A percentile compares a stretch with the other conserved stretches of the same genome.
phyloP scores from a whole-genome alignment of 768 basidiomycete species.

The Butyriboletus loyo region DNA sequence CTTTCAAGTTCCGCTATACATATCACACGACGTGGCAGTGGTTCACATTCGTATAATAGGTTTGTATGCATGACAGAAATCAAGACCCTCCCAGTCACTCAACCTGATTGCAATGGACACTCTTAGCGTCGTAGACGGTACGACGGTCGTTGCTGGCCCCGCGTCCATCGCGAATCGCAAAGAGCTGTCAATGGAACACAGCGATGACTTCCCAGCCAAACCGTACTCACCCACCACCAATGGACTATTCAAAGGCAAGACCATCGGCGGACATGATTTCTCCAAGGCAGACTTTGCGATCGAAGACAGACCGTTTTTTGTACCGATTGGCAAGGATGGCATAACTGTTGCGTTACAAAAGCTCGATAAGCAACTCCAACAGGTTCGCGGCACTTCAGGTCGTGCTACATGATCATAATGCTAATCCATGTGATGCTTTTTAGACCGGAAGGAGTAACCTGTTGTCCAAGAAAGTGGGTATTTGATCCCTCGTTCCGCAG shows the following conservation, averaged over 20 bases:
- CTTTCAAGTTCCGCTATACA: too few relatives aligned
- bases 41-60: too few relatives aligned
- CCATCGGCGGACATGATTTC: constrained; percentile 36
- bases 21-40: too few relatives aligned
- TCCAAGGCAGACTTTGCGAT: constrained; percentile 48
- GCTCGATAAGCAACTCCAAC: constrained; percentile 59
- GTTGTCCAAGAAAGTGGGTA: constrained; percentile 58
- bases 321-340: constrained; percentile 65
- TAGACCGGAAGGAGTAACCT: constrained; percentile 57
- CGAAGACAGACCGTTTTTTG: constrained; percentile 66
- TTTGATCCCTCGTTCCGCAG: background rate
- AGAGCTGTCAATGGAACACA: constrained; percentile 20
- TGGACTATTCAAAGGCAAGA: constrained; percentile 9
- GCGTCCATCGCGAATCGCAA: constrained; percentile 24
- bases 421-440: constrained; percentile 1
- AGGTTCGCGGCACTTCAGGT: constrained; percentile 19
- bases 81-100: background rate
- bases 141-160: constrained; percentile 44
- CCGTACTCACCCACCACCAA: constrained; percentile 10
- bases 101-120: constrained; percentile 20
- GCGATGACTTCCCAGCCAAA: constrained; percentile 21
- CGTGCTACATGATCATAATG: background rate
- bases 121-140: constrained; percentile 41
- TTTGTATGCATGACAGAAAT: background rate
- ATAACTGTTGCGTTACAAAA: constrained; percentile 66